Base-by-base conservation (phyloP, 495 filamentous ascomycete species). In the Penicillium mononematosum region DNA sequence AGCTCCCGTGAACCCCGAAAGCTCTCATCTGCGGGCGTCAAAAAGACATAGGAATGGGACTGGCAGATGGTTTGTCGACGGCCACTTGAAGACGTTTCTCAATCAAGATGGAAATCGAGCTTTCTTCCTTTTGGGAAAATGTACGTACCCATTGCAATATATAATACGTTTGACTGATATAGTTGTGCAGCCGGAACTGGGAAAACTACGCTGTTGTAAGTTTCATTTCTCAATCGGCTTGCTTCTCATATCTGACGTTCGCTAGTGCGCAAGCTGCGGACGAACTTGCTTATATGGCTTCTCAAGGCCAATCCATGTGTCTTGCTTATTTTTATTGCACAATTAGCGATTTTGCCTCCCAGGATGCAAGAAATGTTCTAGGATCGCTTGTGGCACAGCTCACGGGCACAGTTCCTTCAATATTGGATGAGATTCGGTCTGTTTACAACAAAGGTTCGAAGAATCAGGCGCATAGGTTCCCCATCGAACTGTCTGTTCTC, bases 281-380 rank as follows among this genome's bases (percentile, higher is more conserved):
- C 24, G 55, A 66, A 17, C 38, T 66, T 5, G 53, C 45, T 4
- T 54, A 31, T 0, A 56, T 58, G 51, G 44, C 61, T 9, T 53
- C 58, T 1, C 42, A 36, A 11, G 42, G 58, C 12, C 24, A 48
- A 44, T 14, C 12, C 9, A 16, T 61, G 11, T 50, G 38, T 22
- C 27, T 63, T 31, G 64, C 61, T 19, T 66, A 66, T 38, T 66
- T 66, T 31, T 66, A 66, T 17, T 64, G 61, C 46, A 54, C 64
- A n/a, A 61, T 66, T 31, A 49, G 58, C 39, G 48, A 64, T 17
- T 41, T 56, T 16, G 64, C 58, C n/a, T 64, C 64, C 51, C 64
- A 66, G 22, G 24, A 27, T 29, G 48, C 53, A 16, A 41, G 41
- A n/a, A 64, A 66, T 41, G 38, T 61, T 4, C 47, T 66, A 7